Evolutionary conservation across 73 alveolate species (phyloP).

Genomic region (Halteria grandinella): DNA sequence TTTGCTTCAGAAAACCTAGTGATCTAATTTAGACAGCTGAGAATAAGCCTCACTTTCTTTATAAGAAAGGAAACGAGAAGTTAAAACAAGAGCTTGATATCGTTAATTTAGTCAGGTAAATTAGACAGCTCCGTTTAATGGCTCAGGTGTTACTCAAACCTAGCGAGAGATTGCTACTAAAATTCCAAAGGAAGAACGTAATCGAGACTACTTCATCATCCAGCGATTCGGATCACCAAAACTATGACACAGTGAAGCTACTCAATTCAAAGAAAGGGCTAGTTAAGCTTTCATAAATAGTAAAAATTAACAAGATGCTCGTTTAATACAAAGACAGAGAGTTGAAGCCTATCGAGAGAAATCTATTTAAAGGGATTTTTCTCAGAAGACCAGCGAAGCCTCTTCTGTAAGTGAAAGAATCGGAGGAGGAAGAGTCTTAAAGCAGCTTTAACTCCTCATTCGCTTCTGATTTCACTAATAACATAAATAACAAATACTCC

Average conservation of each 20-base stretch:
- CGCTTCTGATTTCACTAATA: no score
- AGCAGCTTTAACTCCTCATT: no score
- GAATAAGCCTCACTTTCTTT: background rate
- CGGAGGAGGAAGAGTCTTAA: no score
- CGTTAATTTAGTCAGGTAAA: constrained; percentile 13
- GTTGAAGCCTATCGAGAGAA: constrained; percentile 23
- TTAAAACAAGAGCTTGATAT: constrained; percentile 39
- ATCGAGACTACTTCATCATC: constrained; percentile 8
- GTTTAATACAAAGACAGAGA: background rate
- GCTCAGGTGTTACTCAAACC: constrained; percentile 18
- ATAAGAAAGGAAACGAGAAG: constrained; percentile 33
- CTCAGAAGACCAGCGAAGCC: no score
- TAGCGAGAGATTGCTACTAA: constrained; percentile 6
- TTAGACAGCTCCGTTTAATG: constrained; percentile 3
- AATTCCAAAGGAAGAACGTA: constrained; percentile 45
- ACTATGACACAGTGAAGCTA: background rate
- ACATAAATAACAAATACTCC: no score
- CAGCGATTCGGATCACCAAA: constrained; percentile 20
- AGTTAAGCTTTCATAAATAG: constrained; percentile 2
- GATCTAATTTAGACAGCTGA: background rate
- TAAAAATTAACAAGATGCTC: background rate
- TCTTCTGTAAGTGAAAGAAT: no score
- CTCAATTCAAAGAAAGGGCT: background rate
- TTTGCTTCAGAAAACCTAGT: constrained; percentile 3
- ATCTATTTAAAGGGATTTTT: constrained; percentile 11